Conservation (phyloP, 1,139 yeast species). For the Pichia cactophila region DNA sequence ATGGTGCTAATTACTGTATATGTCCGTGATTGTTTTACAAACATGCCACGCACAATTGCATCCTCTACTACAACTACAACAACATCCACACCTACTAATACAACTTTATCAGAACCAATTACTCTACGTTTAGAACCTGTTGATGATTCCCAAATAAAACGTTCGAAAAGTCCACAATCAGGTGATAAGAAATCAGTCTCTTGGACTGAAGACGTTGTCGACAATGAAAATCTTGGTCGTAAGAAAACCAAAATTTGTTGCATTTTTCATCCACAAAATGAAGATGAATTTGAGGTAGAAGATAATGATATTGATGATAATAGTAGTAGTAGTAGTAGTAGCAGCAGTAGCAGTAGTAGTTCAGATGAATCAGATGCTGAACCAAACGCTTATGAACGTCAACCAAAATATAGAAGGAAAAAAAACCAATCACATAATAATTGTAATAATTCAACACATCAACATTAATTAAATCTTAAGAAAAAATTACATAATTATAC, state of each 20-base stretch:
- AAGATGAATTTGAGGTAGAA: conserved; percentile 46
- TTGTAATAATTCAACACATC: neutral
- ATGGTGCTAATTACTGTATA: no score
- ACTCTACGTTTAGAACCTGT: conserved; percentile 5
- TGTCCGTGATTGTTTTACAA: no score
- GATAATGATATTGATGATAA: conserved; percentile 26
- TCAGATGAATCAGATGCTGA: conserved; percentile 23
- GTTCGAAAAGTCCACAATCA: neutral
- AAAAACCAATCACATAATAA: conserved; percentile 5
- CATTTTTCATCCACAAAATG: conserved; percentile 78
- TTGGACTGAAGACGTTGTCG: conserved; percentile 83
- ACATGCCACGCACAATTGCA: no score
- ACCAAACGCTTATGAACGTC: conserved; percentile 72
- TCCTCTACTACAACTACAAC: neutral
- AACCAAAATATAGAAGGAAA: conserved; percentile 50
- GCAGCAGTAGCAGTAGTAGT: conserved; percentile 15
- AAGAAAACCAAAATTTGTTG: conserved; percentile 94
- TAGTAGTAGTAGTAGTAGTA: neutral
- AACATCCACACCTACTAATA: conserved; percentile 9
- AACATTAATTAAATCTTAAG: conserved; percentile 1
- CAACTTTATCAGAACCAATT: conserved; percentile 10
- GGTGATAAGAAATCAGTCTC: conserved; percentile 45
- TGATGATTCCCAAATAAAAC: neutral
- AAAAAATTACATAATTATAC: no score
- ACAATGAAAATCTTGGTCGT: conserved; percentile 79